Base-by-base conservation (phyloP, 2,329 filamentous ascomycete genomes). In the Xylariales sp. region DNA sequence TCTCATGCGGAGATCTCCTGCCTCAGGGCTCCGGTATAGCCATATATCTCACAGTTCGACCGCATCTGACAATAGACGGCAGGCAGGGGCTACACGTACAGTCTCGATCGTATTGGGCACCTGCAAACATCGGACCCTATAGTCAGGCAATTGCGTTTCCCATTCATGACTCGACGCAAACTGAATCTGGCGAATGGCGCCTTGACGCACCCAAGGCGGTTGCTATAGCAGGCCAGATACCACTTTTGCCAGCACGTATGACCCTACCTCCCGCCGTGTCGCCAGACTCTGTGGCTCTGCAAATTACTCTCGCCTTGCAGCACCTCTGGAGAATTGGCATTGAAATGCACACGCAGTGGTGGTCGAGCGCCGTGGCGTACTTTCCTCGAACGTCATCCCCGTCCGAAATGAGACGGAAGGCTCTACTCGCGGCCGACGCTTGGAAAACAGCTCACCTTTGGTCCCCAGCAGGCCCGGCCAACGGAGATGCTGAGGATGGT, bases 101-200 rank as follows among this genome's bases (percentile, higher is more conserved):
- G 64, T 90, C 86, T 3, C 74, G 87, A 28, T 95, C 88, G 9
- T 97, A 97, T 70, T 98, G 93, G 93, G 93, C 93, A 0, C 93
- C 93, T 0, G 91, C 93, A 15, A 97, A 97, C 57, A 97, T 98
- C 40, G 93, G 93, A 0, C 93, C 93, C 0, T 97, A 97, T 63
- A 96, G 90, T 42, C 93, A 98, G 66, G 88, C 89, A 4, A 80
- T 93, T 37, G 71, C 76, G 2, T 65, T 79, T 9, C 69, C 69
- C 9, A 55, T 71, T 1, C 36, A 62, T 7, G 24, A 33, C 25
- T 35, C 36, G 11, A 33, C 41, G 9, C 9, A 64, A 9, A 40
- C 48, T 24, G 38, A 46, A 10, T 20, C 25, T 37, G 46, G 33
- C 14, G 52, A 53, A 31, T 57, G 76, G 15, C 8, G 10, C 38